Percentiles rank a stretch among this genome's conserved stretches.
Evolutionary conservation across 768 basidiomycete genomes (phyloP).

Genomic region (Imleria badia): DNA sequence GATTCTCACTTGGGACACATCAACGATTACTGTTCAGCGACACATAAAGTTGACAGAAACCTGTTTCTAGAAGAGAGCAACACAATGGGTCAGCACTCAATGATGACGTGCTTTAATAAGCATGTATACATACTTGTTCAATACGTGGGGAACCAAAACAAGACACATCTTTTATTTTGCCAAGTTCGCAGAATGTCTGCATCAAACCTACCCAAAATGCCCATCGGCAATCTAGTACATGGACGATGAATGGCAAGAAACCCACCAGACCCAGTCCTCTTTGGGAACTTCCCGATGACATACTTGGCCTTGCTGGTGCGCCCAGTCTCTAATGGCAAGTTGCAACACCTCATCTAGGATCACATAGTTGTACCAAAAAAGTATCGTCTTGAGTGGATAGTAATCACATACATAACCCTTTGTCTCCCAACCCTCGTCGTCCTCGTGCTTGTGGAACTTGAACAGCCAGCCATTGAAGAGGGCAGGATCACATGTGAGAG

Average conservation of each 20-base stretch:
- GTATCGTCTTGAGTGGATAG: slow-evolving; percentile 10
- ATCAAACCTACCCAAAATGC: slow-evolving; percentile 23
- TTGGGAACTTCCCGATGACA: not conserved
- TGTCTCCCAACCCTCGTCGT: too few relatives aligned
- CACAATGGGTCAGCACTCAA: too few relatives aligned
- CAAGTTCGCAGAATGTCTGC: slow-evolving; percentile 19
- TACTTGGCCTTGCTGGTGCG: slow-evolving; percentile 1
- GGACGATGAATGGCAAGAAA: not conserved
- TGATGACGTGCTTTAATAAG: too few relatives aligned
- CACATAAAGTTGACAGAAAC: too few relatives aligned
- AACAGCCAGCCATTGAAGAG: slow-evolving; percentile 23
- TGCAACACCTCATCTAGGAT: slow-evolving; percentile 12
- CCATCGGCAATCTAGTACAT: not conserved
- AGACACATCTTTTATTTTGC: too few relatives aligned
- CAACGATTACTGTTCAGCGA: too few relatives aligned
- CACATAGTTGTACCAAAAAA: slow-evolving; percentile 28
- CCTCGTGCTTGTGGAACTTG: fast-evolving
- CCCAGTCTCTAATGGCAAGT: slow-evolving; percentile 5
- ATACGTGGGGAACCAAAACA: too few relatives aligned
- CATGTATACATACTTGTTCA: too few relatives aligned
- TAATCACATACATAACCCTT: not conserved
- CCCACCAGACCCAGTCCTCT: slow-evolving; percentile 25
- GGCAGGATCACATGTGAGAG: too few relatives aligned
- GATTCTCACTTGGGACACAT: too few relatives aligned
- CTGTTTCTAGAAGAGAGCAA: too few relatives aligned